phyloP scores from a whole-genome alignment of 140 eudicot species.

The Bidens hawaiensis region DNA sequence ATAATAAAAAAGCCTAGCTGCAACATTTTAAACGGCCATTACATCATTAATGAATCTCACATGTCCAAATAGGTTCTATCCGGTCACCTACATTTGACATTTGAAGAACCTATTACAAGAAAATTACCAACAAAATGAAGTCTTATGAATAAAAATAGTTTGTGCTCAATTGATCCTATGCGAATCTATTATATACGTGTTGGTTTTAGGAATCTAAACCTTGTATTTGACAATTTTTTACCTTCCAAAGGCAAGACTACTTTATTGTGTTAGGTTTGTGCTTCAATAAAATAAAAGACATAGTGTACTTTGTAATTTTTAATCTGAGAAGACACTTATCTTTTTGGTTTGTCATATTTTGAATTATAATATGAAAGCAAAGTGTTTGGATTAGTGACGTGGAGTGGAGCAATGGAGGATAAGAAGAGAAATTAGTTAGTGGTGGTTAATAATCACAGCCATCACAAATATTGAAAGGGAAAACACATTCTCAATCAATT shows the following conservation, averaged over 20 bases:
- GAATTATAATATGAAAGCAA: not conserved
- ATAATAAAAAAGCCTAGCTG: too few species aligned
- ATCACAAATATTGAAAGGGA: conserved; percentile 20
- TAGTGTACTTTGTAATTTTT: not conserved
- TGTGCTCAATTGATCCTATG: too few species aligned
- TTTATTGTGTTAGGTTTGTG: not conserved
- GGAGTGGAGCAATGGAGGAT: conserved; percentile 25
- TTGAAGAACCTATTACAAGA: too few species aligned
- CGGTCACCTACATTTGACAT: too few species aligned
- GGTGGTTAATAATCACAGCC: conserved; percentile 23
- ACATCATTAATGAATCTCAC: too few species aligned
- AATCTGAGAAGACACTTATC: not conserved
- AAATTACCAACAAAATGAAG: too few species aligned
- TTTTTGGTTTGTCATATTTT: not conserved
- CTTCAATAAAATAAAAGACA: not conserved
- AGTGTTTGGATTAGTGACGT: conserved; percentile 15
- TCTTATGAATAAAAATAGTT: too few species aligned
- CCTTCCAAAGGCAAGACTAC: not conserved
- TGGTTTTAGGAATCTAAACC: not conserved
- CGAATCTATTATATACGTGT: not conserved
- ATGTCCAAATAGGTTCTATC: too few species aligned
- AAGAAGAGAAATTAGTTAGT: conserved; percentile 27
- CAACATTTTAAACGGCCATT: too few species aligned
- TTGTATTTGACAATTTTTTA: not conserved
- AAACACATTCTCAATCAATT: conserved; percentile 20